phyloP scores from a whole-genome alignment of 176 grass and related monocot species.

The Oryza officinalis region DNA sequence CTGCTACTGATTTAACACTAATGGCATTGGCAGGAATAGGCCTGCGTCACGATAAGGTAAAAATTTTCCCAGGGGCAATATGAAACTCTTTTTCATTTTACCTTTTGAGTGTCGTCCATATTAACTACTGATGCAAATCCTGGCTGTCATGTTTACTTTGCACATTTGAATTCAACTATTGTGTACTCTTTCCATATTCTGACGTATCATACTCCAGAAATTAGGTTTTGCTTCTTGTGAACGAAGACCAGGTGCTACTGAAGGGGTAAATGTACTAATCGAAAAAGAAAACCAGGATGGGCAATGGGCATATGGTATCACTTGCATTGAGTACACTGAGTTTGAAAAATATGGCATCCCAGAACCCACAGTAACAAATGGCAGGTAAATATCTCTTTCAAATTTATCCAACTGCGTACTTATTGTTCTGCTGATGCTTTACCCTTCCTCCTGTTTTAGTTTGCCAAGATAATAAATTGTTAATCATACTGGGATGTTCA shows the following conservation, averaged over 20 bases:
- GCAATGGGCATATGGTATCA: conserved; percentile 89
- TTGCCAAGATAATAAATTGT: not conserved
- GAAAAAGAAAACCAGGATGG: conserved; percentile 79
- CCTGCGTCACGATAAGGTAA: conserved; percentile 78
- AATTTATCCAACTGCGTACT: not conserved
- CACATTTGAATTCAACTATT: not conserved
- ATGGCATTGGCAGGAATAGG: conserved; percentile 93
- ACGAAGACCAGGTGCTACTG: conserved; percentile 82
- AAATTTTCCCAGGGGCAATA: not conserved
- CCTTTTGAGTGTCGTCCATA: not conserved
- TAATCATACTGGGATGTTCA: not conserved
- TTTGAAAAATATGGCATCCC: conserved; percentile 90
- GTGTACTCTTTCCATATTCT: not conserved
- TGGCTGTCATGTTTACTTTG: conserved; percentile 15
- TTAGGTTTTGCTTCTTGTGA: conserved; percentile 98
- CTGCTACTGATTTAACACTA: conserved; percentile 93
- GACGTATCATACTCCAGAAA: conserved; percentile 69
- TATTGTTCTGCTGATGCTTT: conserved; percentile 23
- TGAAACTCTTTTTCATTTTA: not conserved
- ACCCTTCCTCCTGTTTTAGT: not conserved
- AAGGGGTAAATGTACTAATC: conserved; percentile 95
- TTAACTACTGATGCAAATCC: not conserved
- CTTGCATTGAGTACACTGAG: conserved; percentile 97
- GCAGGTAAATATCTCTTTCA: conserved; percentile 50
- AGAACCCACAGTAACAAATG: conserved; percentile 59